Evolutionary conservation across 1,139 yeast species (phyloP), one percentile per base, ranked within the genome.

Genomic region (Candida freyschussii): DNA sequence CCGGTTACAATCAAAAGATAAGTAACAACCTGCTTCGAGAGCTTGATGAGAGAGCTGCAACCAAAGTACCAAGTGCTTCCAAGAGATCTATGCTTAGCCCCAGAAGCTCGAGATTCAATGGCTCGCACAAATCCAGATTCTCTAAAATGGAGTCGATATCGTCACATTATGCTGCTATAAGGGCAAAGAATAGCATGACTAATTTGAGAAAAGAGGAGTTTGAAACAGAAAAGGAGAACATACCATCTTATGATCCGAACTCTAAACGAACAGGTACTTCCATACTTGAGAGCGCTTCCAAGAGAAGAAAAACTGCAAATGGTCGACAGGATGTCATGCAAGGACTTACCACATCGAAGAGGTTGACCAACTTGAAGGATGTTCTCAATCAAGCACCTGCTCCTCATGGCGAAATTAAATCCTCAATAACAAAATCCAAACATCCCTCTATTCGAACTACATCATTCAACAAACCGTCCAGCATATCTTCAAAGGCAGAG

Each of bases 1-100:
- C 43, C 24, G 53, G 52, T 5, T 49, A 43, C 30, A 47, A 61
- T 17, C 53, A 50, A 33, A 47, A 50, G 22, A 40, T 57, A 26
- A 60, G 61, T 12, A 46, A 41, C 13, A 55, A 55, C 17, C 60
- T 57, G 2, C 40, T 57, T 4, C 38, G 45, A 17, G 63, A 59
- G 37, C 36, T 59, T 25, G 59, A 56, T 29, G 41, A 48, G 21
- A 42, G 62, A 27, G 60, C 62, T 5, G 47, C 45, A 6, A 27
- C 46, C 2, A 44, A 46, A 22, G 17, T 40, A 2, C 29, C 35
- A 13, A 20, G 21, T 12, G 15, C 14, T 21, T 13, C 24, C 1
- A 37, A 19, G 15, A 35, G 31, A 24, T 27, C 42, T 12, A 31
- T 28, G 4, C 29, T 41, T 18, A 43, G 48, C 29, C 47, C 49